phyloP scores from a whole-genome alignment of 1,284 basidiomycete species.

The Malassezia pachydermatis region DNA sequence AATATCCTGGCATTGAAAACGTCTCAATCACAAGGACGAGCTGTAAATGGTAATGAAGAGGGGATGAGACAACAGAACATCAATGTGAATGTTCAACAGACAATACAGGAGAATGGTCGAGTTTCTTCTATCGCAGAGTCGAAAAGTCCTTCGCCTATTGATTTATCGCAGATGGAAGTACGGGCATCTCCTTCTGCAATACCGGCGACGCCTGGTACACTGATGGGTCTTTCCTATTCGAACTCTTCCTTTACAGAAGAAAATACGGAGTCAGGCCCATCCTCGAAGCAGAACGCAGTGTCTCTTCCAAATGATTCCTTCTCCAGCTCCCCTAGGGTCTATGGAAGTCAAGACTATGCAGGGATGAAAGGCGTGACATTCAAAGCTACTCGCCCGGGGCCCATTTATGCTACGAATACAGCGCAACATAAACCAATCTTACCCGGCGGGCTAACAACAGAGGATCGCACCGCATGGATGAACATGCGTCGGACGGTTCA shows the following conservation, averaged over 20 bases:
- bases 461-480: slow-evolving; percentile 35
- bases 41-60: no score
- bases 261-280: slow-evolving; percentile 6
- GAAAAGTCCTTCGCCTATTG: slow-evolving; percentile 35
- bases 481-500: slow-evolving; percentile 22
- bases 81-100: no score
- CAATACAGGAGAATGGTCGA: no score
- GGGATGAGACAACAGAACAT: no score
- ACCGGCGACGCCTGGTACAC: slow-evolving; percentile 39
- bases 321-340: background rate
- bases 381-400: slow-evolving; percentile 2
- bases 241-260: background rate
- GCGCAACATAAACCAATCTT: slow-evolving; percentile 22
- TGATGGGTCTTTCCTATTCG: slow-evolving; percentile 36
- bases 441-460: slow-evolving; percentile 25
- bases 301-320: background rate
- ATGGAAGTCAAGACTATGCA: background rate
- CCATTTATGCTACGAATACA: background rate
- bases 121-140: no score
- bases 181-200: slow-evolving; percentile 8
- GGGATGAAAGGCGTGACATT: slow-evolving; percentile 7
- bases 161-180: slow-evolving; percentile 16
- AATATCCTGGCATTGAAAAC: background rate
- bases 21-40: no score
- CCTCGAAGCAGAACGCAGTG: slow-evolving; percentile 3